A percentile compares a stretch with the other conserved stretches of the same genome.
Evolutionary conservation across 2,329 filamentous ascomycete species (phyloP).

Genomic region (Neurospora sp.): DNA sequence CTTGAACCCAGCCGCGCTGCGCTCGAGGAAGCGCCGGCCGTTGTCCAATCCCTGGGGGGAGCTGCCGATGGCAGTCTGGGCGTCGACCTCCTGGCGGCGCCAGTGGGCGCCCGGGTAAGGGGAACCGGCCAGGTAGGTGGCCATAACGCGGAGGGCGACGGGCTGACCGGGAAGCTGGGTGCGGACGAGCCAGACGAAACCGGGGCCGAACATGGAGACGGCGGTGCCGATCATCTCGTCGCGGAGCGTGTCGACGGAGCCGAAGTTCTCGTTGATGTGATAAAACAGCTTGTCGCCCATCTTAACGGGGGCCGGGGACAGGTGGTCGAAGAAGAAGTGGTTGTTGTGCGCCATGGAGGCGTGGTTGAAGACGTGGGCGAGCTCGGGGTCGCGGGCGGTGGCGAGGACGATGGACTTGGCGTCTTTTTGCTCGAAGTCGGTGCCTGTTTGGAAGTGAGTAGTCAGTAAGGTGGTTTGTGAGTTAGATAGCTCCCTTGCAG

Average conservation of each 20-base stretch:
- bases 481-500: conserved; percentile 5
- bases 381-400: conserved; percentile 67
- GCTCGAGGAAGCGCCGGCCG: conserved; percentile 17
- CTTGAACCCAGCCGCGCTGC: conserved; percentile 6
- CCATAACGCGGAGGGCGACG: conserved; percentile 55
- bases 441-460: conserved; percentile 36
- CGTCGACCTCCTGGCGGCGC: conserved; percentile 59
- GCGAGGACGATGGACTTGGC: conserved; percentile 61
- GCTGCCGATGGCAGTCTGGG: conserved; percentile 50
- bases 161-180: conserved; percentile 23
- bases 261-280: conserved; percentile 62
- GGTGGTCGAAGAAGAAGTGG: conserved; percentile 64
- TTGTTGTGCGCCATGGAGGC: conserved; percentile 96
- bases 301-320: conserved; percentile 24
- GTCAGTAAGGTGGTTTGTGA: conserved; percentile 1
- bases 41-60: conserved; percentile 24
- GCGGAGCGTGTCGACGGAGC: conserved; percentile 72
- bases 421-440: conserved; percentile 49
- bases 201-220: conserved; percentile 87
- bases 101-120: conserved; percentile 81
- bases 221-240: conserved; percentile 74
- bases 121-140: conserved; percentile 85
- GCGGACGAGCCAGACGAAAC: conserved; percentile 91
- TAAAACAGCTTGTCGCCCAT: conserved; percentile 48
- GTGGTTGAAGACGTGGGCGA: conserved; percentile 83